A percentile compares a stretch with the other conserved stretches of the same genome.
Conservation (phyloP, 495 filamentous ascomycete species). For the Talaromyces trachyspermus region DNA sequence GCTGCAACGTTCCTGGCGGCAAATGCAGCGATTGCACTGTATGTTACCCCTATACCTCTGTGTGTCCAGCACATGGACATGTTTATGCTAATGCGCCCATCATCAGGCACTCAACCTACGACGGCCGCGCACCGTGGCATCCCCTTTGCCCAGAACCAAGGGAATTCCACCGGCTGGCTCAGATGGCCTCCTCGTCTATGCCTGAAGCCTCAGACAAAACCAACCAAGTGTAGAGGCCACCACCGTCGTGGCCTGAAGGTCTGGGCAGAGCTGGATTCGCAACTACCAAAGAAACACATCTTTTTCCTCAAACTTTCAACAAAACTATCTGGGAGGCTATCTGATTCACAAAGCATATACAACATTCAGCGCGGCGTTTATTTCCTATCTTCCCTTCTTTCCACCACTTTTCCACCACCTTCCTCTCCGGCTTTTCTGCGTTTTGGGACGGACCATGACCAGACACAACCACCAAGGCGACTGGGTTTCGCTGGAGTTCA, state of each 20-base stretch:
- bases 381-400: too few species aligned
- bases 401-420: too few species aligned
- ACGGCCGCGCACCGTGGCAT: slow-evolving; percentile 29
- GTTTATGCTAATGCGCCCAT: slow-evolving; percentile 11
- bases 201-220: slow-evolving; percentile 4
- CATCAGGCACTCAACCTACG: slow-evolving; percentile 34
- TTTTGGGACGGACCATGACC: too few species aligned
- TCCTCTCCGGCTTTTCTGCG: too few species aligned
- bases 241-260: too few species aligned
- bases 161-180: slow-evolving; percentile 35
- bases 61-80: slow-evolving; percentile 1
- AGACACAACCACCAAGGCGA: too few species aligned
- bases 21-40: slow-evolving; percentile 43
- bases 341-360: too few species aligned
- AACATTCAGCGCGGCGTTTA: too few species aligned
- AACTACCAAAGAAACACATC: not conserved
- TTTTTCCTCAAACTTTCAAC: not conserved
- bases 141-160: slow-evolving; percentile 34
- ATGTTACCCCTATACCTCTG: slow-evolving; percentile 15
- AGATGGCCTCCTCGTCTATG: not conserved
- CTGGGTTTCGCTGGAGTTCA: too few species aligned
- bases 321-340: too few species aligned
- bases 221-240: slow-evolving; percentile 8
- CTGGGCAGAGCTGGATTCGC: too few species aligned
- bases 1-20: slow-evolving; percentile 34